Evolutionary conservation across 208 protist genomes (phyloP), one percentile per base, ranked within the genome.

Genomic region (Trichomonas vaginalis): DNA sequence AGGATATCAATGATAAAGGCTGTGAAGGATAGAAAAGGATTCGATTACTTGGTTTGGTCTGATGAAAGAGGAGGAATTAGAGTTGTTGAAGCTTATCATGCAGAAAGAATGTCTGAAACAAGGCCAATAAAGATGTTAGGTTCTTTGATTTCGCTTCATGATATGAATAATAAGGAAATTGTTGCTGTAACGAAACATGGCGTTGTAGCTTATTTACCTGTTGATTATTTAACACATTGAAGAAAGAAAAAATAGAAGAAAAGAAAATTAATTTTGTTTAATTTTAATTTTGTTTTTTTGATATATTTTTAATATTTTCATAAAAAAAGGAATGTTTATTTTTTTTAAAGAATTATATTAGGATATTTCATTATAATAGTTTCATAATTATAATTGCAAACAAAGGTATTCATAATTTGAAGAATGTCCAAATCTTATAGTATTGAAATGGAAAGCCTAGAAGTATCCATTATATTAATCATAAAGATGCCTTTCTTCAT

Each of bases 211-310:
- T 70, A 70, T 70, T 70, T 70, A 70, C 56, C 56, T n/a, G 56
- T 70, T 27, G 56, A 70, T 70, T 70, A n/a, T 27, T 27, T 70
- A 12, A 70, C 56, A 27, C 56, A 70, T 70, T 70, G n/a, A 70
- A 70, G 99, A 97, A 97, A 98, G 95, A 96, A 92, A n/a, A 83
- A 97, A 21, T 92, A 96, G 37, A 96, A 98, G 47, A 96, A 96
- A 35, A 97, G n/a, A n/a, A n/a, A n/a, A n/a, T n/a, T n/a, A n/a
- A n/a, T n/a, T n/a, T n/a, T n/a, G n/a, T n/a, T n/a, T n/a, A n/a
- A n/a, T n/a, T n/a, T n/a, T n/a, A n/a, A n/a, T n/a, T n/a, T n/a
- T n/a, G n/a, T n/a, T n/a, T n/a, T n/a, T n/a, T n/a, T n/a, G n/a
- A n/a, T n/a, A n/a, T n/a, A n/a, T n/a, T n/a, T n/a, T n/a, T n/a